Base-by-base conservation (phyloP, 192 early-diverging fungal genomes). In the Dispira simplex region DNA sequence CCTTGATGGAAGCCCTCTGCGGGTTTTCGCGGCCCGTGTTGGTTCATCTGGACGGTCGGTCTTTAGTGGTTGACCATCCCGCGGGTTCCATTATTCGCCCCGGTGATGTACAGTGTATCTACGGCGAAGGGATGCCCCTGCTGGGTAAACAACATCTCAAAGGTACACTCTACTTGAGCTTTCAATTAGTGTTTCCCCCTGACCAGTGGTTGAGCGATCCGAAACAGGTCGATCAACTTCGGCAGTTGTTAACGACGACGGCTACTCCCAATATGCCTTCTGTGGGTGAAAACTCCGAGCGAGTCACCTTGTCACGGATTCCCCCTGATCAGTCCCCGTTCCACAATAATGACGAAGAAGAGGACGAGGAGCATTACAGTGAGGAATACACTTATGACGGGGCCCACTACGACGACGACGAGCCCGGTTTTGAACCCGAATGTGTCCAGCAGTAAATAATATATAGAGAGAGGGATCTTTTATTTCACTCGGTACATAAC, bases 81-180 rank as follows among this genome's bases (percentile, higher is more conserved):
- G 81, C 90, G 14, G 92, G 92, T 14, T 79, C 84, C 51, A 85
- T 90, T 23, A 88, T 99, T 63, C 83, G 83, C 66, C 93, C 95
- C 21, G 90, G 88, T 43, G 83, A 91, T 21, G 74, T 90, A n/a
- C 89, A 93, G 75, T 80, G 83, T 66, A 87, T 98, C 64, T 65
- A 59, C 44, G 77, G 82, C 62, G 91, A 99, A 74, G 97, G 97
- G 55, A 99, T 99, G 97, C 94, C 95, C 21, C 77, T 70, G 14
- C 48, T 18, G 2, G 52, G 48, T 13, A 49, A 48, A 13, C 27
- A 18, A 26, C 28, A 64, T 39, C 52, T 64, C 23, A 18, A 39
- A 18, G 52, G 63, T 1, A 44, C 52, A 4, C 52, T 53, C 25
- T 64, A 64, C 27, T 23, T 64, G 9, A 48, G 2, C 16, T 49